Conservation (phyloP, 176 grass and related monocot species). For the Elymus sibiricus region DNA sequence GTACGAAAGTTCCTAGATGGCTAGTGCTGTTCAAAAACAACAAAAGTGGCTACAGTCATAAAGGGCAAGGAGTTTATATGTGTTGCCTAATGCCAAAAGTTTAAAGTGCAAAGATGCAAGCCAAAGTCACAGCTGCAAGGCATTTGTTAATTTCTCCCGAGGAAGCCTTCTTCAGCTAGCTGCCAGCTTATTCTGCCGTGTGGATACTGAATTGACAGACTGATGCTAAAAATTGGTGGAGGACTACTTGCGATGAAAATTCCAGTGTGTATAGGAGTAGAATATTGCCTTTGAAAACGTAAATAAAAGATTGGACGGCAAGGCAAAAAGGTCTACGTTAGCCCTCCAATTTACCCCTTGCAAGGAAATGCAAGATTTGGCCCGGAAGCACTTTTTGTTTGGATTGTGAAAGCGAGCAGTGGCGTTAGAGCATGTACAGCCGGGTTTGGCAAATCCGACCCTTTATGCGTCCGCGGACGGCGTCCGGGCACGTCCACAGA, state of each 20-base stretch:
- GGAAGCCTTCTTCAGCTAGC: neutral
- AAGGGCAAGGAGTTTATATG: neutral
- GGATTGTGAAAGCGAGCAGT: neutral
- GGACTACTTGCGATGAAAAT: neutral
- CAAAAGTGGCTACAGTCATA: neutral
- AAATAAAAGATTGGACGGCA: neutral
- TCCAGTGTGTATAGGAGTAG: neutral
- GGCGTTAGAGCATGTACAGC: too few species aligned
- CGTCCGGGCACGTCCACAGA: too few species aligned
- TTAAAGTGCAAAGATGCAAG: neutral
- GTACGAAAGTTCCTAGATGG: neutral
- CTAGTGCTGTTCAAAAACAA: neutral
- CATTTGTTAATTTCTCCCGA: neutral
- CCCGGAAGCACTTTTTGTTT: neutral
- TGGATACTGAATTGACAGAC: neutral
- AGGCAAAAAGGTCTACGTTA: neutral
- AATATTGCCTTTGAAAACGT: too few species aligned
- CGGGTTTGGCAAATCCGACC: too few species aligned
- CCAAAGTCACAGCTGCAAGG: neutral
- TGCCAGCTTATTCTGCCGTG: neutral
- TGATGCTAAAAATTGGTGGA: neutral
- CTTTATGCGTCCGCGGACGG: too few species aligned
- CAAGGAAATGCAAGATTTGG: neutral
- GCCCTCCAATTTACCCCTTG: neutral
- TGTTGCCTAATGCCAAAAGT: conserved; percentile 3